phyloP scores from a whole-genome alignment of 306 rosid genomes.

The Cicer bijugum region DNA sequence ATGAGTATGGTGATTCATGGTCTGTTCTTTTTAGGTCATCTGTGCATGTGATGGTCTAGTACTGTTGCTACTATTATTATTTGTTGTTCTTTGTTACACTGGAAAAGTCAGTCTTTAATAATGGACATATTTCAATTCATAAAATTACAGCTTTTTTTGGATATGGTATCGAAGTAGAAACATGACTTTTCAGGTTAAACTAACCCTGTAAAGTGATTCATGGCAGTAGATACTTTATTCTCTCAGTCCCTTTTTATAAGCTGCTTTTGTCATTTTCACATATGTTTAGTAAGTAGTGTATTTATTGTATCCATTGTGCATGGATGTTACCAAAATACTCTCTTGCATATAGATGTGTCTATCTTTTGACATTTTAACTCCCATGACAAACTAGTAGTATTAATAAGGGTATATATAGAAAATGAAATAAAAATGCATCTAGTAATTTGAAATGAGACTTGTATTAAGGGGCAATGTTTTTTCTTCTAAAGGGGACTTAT shows the following conservation, averaged over 20 bases:
- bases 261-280: slow-evolving; percentile 6
- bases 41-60: slow-evolving; percentile 25
- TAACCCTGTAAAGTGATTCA: slow-evolving; percentile 1
- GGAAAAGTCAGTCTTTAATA: neutral
- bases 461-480: neutral
- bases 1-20: neutral
- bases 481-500: neutral
- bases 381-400: neutral
- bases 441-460: neutral
- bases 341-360: neutral
- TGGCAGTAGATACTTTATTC: neutral
- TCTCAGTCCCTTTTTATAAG: neutral
- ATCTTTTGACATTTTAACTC: slow-evolving; percentile 6
- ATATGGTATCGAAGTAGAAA: neutral
- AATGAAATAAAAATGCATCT: neutral
- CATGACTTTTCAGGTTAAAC: slow-evolving; percentile 11
- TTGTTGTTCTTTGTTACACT: neutral
- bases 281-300: slow-evolving; percentile 5
- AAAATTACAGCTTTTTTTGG: slow-evolving; percentile 31
- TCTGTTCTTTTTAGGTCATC: neutral
- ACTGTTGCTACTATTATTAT: slow-evolving; percentile 5
- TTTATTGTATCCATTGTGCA: neutral
- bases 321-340: neutral
- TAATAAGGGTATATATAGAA: neutral
- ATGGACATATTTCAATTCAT: neutral